Evolutionary conservation across 2,329 filamentous ascomycete genomes (phyloP), one percentile per base, ranked within the genome.

Genomic region (Paracoccidioides brasiliensis): DNA sequence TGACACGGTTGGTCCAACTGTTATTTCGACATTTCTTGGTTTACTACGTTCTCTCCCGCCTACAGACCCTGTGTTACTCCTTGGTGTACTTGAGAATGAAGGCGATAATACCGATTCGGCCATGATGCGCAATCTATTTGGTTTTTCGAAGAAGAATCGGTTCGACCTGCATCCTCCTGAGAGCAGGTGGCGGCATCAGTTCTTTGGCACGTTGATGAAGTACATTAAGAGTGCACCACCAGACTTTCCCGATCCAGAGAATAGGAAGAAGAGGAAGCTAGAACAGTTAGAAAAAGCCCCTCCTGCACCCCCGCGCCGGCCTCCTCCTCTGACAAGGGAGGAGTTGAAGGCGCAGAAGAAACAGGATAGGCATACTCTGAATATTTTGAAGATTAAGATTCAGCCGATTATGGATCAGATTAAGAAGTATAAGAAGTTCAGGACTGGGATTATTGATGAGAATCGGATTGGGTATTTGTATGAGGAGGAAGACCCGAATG

Each of bases 321-420:
- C 73, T 55, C 74, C 79, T 48, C 78, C 74, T n/a, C 74, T 81
- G 1, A 86, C 83, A 33, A 90, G 90, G 67, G 86, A 86, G 55
- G 88, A 96, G 65, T 78, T 87, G 57, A 90, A 89, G 67, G 81
- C 80, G 2, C 83, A 91, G 67, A 86, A 86, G 70, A 86, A 89
- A 70, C 81, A 82, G 59, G 94, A 98, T 66, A 84, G 88, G 51
- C 83, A 91, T 60, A 81, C 85, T 9, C 78, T 97, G 54, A 96
- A 97, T 67, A 76, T 85, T 57, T 76, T 98, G 61, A 98, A 97
- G 74, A 83, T 95, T 42, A 78, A 85, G 54, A 82, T 98, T 55
- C 90, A 96, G 69, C 89, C 88, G 1, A 88, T 97, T 62, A 96
- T 98, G 90, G 91, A 98, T 62, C 89, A 96, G 71, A 88, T 98